Evolutionary conservation across 352 stramenopile species (phyloP).

Genomic region (Globisporangium splendens): DNA sequence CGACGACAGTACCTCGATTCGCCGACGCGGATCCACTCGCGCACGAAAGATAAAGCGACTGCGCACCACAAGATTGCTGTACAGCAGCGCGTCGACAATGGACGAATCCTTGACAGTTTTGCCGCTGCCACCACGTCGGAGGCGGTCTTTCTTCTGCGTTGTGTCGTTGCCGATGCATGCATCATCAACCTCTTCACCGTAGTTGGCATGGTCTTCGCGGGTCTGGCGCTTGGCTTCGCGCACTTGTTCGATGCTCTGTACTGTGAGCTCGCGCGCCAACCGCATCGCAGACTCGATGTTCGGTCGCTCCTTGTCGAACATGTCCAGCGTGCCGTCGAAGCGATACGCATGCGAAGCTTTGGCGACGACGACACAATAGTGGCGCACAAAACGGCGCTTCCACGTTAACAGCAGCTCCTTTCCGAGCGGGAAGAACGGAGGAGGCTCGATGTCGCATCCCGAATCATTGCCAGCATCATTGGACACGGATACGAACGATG

Average conservation of each 20-base stretch:
- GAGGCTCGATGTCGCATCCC: slow-evolving; percentile 15
- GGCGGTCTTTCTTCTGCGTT: slow-evolving; percentile 3
- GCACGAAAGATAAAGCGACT: slow-evolving; percentile 79
- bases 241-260: slow-evolving; percentile 70
- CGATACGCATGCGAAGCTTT: slow-evolving; percentile 73
- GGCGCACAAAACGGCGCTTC: slow-evolving; percentile 83
- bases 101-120: slow-evolving; percentile 47
- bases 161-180: not conserved
- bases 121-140: slow-evolving; percentile 10
- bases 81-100: slow-evolving; percentile 74
- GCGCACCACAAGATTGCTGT: slow-evolving; percentile 77
- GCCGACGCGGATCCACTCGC: slow-evolving; percentile 63
- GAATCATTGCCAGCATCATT: too few relatives aligned
- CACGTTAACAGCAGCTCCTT: slow-evolving; percentile 70
- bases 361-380: slow-evolving; percentile 79
- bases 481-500: slow-evolving; percentile 36
- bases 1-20: slow-evolving; percentile 63
- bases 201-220: slow-evolving; percentile 33
- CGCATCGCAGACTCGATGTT: slow-evolving; percentile 84
- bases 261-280: slow-evolving; percentile 64
- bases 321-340: slow-evolving; percentile 59
- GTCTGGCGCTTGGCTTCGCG: slow-evolving; percentile 42
- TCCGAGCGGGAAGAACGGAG: slow-evolving; percentile 34
- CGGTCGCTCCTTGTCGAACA: slow-evolving; percentile 77
- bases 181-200: slow-evolving; percentile 18